Base-by-base conservation (phyloP, 2,329 filamentous ascomycete genomes). In the Knufia petricola region DNA sequence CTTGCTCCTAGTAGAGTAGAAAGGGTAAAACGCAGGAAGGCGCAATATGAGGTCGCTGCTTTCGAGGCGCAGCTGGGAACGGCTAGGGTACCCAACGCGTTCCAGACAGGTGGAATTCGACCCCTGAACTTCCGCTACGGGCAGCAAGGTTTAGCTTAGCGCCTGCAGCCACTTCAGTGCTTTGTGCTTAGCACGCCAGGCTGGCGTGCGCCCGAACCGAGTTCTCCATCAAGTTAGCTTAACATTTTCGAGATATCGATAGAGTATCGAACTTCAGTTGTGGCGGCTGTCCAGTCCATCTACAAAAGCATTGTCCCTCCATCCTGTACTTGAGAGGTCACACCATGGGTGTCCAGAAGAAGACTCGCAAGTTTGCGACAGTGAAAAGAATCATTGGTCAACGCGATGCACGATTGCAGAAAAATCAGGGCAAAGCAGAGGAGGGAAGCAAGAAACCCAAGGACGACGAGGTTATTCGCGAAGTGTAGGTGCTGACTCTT, bases 271-370 rank as follows among this genome's bases (percentile, higher is more conserved):
- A 12, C 6, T 28, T 12, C 6, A 28, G 12, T 28, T 28, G 26
- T 28, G 6, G 26, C 26, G 6, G 26, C 26, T 12, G 26, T n/a
- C n/a, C n/a, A n/a, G n/a, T n/a, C n/a, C 26, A 28, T 28, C 12
- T 12, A 6, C 12, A 28, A 6, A 28, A 28, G 6, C 12, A 28
- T 12, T 28, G 6, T 12, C 26, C 6, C 12, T 28, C 26, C 6
- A 28, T 28, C 6, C 26, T 28, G 12, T 28, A 6, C 26, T 12
- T 12, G 26, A 28, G 6, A 28, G 12, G 24, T 51, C 49, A 57
- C 58, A 66, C 53, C 30, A 95, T 95, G 90, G 89, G 88, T 69
- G 79, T 88, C 58, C 79, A 82, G 55, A 95, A 94, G 73, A 87
- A 82, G 66, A 94, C 87, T 46, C 82, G 89, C 72, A 95, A 95